Evolutionary conservation across 164 flowering plant species (phyloP), one percentile per base, ranked within the genome.

Genomic region (Litsea cubeba): DNA sequence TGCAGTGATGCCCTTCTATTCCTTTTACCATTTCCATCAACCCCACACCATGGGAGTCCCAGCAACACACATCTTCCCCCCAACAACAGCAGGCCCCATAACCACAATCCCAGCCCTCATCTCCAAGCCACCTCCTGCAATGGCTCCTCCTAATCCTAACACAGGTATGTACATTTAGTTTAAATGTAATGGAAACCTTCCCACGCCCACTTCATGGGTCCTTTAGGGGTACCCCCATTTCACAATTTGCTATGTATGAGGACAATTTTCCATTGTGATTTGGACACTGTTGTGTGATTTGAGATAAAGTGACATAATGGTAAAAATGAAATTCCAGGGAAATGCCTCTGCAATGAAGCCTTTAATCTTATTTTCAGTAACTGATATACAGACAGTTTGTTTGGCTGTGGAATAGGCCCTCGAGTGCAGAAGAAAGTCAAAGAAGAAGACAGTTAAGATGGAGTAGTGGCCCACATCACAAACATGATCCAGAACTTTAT

Each of bases 1-100:
- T 74, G 72, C 90, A 72, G 70, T 90, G 92, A 85, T 89, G 93
- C 94, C 95, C 1, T 79, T 90, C 75, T 94, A 94, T 83, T 97
- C 98, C 5, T 71, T 77, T 2, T 88, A 89, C 74, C 91, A 86
- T 68, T 81, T 69, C 82, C 88, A 76, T 63, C 95, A 87, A 65
- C 81, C 88, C 14, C 97, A 90, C 67, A 74, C 93, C 24, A 86
- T 92, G 94, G 95, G 97, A 65, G 79, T 86, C 7, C 93, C 93
- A 0, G 87, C 90, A 54, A 40, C 46, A 26, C 93, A 90, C 77
- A 64, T 87, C 66, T 86, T 76, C 74, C 86, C 85, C 2, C 82
- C 86, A 4, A 75, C 88, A 6, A 72, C 91, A 1, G 86, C 85
- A 28, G 88, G 87, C 23, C 90, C 87, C 77, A 75, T 89, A 1